A percentile compares a stretch with the other conserved stretches of the same genome.
phyloP scores from a whole-genome alignment of 305 asterid genomes.

The Striga hermonthica region DNA sequence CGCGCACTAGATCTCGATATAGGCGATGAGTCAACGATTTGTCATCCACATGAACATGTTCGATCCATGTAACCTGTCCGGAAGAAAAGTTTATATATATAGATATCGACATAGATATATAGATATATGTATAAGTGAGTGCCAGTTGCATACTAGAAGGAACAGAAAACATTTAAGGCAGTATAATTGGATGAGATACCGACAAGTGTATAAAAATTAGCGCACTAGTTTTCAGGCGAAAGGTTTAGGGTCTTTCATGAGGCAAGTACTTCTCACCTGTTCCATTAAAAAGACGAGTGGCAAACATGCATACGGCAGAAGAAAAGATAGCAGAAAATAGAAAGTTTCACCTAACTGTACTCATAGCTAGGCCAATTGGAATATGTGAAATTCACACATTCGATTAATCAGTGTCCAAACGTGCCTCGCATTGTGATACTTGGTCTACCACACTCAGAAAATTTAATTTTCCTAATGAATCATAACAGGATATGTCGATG shows the following conservation, averaged over 20 bases:
- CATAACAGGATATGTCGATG: neutral
- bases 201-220: neutral
- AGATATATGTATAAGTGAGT: neutral
- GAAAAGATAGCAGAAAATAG: neutral
- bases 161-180: neutral
- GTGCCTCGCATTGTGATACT: neutral
- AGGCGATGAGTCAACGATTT: constrained; percentile 47
- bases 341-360: neutral
- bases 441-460: neutral
- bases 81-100: neutral
- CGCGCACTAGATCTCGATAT: constrained; percentile 49
- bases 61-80: constrained; percentile 74
- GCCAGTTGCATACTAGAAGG: neutral
- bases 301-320: neutral
- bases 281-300: constrained; percentile 5
- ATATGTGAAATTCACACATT: constrained; percentile 1
- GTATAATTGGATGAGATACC: neutral
- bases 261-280: constrained; percentile 2
- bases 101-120: neutral
- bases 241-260: neutral
- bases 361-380: constrained; percentile 15
- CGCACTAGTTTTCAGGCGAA: neutral
- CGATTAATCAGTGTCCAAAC: neutral
- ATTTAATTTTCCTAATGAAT: neutral
- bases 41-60: constrained; percentile 75